phyloP scores from a whole-genome alignment of 78 protist species.

The Dictyostelium capitatum region DNA sequence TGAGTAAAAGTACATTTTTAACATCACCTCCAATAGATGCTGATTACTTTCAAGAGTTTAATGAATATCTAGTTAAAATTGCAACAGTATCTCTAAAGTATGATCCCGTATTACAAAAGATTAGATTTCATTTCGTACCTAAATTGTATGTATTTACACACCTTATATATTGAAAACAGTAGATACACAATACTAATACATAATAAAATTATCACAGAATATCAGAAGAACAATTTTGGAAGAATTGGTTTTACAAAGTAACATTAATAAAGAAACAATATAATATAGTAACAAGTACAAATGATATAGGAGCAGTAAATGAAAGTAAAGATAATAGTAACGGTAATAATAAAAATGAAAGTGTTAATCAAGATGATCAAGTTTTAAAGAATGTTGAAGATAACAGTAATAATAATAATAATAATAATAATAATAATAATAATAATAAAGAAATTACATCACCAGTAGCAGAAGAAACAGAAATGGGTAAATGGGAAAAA shows the following conservation, averaged over 20 bases:
- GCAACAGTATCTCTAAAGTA: constrained; percentile 55
- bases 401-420: background rate
- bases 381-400: too few species aligned
- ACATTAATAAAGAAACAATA: constrained; percentile 35
- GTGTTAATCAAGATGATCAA: background rate
- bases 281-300: background rate
- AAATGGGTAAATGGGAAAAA: constrained; percentile 73
- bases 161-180: background rate
- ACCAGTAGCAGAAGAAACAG: constrained; percentile 2
- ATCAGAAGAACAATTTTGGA: constrained; percentile 73
- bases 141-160: constrained; percentile 32
- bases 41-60: constrained; percentile 78
- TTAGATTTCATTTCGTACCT: constrained; percentile 51
- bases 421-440: background rate
- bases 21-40: constrained; percentile 69
- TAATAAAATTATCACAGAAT: background rate
- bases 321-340: background rate
- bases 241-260: constrained; percentile 78
- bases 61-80: constrained; percentile 24
- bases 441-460: background rate
- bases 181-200: background rate
- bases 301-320: background rate
- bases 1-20: constrained; percentile 69
- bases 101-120: constrained; percentile 46
- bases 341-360: too few species aligned